These are phyloP conservation scores for Aspergillus carbonarius DNA, from an alignment of 2,329 filamentous ascomycete genomes.

Conservation along the genomic window DNA sequence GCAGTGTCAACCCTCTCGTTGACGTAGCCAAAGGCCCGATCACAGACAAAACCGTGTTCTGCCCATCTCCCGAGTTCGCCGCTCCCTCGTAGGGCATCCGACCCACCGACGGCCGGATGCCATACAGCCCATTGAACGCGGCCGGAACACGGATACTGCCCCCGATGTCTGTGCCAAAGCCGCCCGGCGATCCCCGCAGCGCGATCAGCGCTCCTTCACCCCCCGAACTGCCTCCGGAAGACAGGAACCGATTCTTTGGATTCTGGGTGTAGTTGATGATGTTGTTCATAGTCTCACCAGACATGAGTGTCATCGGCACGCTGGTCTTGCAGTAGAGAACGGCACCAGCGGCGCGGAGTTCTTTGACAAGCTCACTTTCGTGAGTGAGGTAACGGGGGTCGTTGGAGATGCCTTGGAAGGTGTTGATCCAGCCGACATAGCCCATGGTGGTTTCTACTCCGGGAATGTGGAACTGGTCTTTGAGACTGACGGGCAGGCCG, in stretches of 20 bases:
- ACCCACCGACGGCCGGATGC: conserved; percentile 55
- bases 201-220: conserved; percentile 59
- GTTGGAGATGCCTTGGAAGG: conserved; percentile 57
- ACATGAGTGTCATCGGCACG: conserved; percentile 57
- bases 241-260: conserved; percentile 56
- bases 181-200: conserved; percentile 53
- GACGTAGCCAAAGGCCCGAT: conserved; percentile 63
- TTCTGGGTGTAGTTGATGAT: conserved; percentile 60
- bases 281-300: conserved; percentile 61
- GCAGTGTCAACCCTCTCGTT: conserved; percentile 53
- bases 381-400: conserved; percentile 50
- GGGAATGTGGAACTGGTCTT: conserved; percentile 51
- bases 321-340: conserved; percentile 57
- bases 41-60: conserved; percentile 62
- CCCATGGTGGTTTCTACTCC: conserved; percentile 60
- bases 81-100: conserved; percentile 57
- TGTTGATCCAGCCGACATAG: conserved; percentile 65
- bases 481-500: conserved; percentile 59
- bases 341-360: conserved; percentile 55
- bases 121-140: conserved; percentile 60
- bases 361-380: conserved; percentile 59
- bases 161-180: conserved; percentile 60
- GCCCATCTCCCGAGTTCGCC: conserved; percentile 64
- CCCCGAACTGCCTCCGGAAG: conserved; percentile 58
- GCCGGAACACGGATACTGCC: conserved; percentile 60